Percentiles rank a stretch among this genome's conserved stretches.
Evolutionary conservation across 306 rosid genomes (phyloP).

Genomic region (Fagus crenata): DNA sequence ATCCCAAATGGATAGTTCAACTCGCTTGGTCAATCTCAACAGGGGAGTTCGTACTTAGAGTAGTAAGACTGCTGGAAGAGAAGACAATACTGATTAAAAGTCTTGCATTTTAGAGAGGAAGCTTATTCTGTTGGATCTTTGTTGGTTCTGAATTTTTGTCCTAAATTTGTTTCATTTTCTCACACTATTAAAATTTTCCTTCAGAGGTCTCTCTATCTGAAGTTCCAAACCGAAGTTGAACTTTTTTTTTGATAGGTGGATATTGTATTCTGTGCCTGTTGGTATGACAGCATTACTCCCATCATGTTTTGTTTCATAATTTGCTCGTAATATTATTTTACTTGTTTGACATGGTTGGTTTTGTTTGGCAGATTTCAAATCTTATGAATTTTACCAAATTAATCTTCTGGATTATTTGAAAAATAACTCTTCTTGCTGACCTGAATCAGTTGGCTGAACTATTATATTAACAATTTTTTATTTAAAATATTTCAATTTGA

Average conservation of each 20-base stretch:
- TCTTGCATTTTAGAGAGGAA: background rate
- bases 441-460: too few relatives aligned
- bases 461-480: too few relatives aligned
- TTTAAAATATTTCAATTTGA: too few relatives aligned
- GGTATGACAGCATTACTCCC: background rate
- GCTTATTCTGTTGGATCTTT: background rate
- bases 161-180: background rate
- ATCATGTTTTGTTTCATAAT: background rate
- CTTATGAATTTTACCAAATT: background rate
- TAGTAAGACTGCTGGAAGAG: slow-evolving; percentile 6
- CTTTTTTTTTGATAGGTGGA: background rate
- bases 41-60: slow-evolving; percentile 57
- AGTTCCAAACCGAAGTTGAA: background rate
- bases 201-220: background rate
- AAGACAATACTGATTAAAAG: background rate
- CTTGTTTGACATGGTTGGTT: background rate
- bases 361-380: background rate
- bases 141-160: background rate
- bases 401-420: too few relatives aligned
- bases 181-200: background rate
- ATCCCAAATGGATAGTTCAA: slow-evolving; percentile 59
- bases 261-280: background rate
- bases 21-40: slow-evolving; percentile 81
- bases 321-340: background rate
- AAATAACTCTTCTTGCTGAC: too few relatives aligned